These are phyloP conservation scores for Blastomyces emzantsi DNA, from an alignment of 2,329 filamentous ascomycete species.

Conservation along the genomic window DNA sequence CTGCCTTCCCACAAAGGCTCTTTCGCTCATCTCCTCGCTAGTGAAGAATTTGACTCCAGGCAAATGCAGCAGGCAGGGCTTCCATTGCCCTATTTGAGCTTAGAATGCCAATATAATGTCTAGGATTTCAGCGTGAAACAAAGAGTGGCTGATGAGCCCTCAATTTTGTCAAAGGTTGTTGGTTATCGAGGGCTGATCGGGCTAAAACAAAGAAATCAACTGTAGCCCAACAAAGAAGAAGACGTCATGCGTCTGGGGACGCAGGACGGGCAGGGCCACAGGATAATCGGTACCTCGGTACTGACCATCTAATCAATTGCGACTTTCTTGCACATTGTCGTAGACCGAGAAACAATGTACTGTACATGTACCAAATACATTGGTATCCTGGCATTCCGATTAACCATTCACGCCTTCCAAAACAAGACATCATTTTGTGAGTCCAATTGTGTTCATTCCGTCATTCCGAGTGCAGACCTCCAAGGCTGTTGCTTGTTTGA, in stretches of 20 bases:
- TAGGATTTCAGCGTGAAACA: background rate
- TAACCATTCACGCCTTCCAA: background rate
- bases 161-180: background rate
- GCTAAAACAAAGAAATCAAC: conserved; percentile 6
- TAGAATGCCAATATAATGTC: conserved; percentile 4
- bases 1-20: background rate
- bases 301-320: background rate
- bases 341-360: background rate
- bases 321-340: background rate
- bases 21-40: background rate
- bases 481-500: background rate
- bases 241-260: background rate
- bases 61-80: background rate
- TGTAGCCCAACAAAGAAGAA: conserved; percentile 2
- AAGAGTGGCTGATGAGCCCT: background rate
- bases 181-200: background rate
- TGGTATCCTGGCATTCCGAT: background rate
- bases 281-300: background rate
- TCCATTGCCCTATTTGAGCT: conserved; percentile 5
- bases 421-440: background rate
- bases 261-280: background rate
- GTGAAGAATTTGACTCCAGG: background rate
- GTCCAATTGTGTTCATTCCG: background rate
- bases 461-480: background rate
- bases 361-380: background rate